Evolutionary conservation across 768 basidiomycete species (phyloP).

Genomic region (Kwoniella dendrophila): DNA sequence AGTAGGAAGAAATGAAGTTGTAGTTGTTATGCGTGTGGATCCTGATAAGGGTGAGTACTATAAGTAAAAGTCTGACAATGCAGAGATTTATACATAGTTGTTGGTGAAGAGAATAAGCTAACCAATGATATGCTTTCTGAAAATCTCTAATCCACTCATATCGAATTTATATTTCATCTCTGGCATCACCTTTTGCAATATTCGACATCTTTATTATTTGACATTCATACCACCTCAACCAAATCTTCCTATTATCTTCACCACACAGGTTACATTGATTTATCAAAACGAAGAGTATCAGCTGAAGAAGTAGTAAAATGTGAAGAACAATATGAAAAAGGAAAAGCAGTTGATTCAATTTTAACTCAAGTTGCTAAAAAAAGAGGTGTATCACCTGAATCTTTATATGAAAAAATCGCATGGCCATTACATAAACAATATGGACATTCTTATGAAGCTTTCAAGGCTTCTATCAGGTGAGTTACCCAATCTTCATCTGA

Average conservation of each 20-base stretch:
- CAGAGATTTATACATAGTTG: neutral
- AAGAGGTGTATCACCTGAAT: constrained; percentile 64
- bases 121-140: neutral
- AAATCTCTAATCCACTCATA: too few species aligned
- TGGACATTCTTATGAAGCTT: constrained; percentile 95
- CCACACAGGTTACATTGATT: constrained; percentile 86
- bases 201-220: neutral
- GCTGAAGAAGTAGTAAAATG: constrained; percentile 99
- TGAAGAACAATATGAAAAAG: constrained; percentile 97
- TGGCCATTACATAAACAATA: constrained; percentile 93
- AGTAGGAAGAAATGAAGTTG: constrained; percentile 96
- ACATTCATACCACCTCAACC: neutral
- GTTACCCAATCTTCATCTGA: constrained; percentile 45
- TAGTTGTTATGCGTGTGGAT: constrained; percentile 95
- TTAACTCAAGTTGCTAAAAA: constrained; percentile 58
- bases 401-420: constrained; percentile 82
- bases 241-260: neutral
- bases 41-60: constrained; percentile 85
- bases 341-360: constrained; percentile 81
- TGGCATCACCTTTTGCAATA: neutral
- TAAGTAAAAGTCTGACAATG: neutral
- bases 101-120: neutral
- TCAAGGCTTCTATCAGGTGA: constrained; percentile 92
- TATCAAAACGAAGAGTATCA: constrained; percentile 96
- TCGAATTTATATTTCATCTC: too few species aligned